Evolutionary conservation across 345 rosid genomes (phyloP).

Genomic region (Geranium brycei): DNA sequence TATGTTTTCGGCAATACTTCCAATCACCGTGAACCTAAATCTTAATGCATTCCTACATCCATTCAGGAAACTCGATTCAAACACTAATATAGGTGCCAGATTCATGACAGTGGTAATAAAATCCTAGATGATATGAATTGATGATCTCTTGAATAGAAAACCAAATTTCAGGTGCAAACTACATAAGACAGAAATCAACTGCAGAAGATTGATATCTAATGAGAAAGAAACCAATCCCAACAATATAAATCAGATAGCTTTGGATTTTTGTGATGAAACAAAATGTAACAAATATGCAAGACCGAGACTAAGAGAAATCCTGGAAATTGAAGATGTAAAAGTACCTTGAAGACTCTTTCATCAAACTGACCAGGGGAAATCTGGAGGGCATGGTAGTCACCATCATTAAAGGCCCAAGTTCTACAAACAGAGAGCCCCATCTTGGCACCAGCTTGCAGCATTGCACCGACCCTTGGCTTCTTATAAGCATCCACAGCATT

Average conservation of each 20-base stretch:
- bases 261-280: no score
- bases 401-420: constrained; percentile 94
- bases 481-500: constrained; percentile 62
- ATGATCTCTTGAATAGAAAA: not conserved
- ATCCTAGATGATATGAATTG: not conserved
- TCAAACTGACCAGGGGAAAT: constrained; percentile 80
- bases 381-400: constrained; percentile 83
- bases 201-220: not conserved
- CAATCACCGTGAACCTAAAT: not conserved
- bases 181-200: no score
- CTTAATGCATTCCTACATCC: no score
- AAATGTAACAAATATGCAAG: no score
- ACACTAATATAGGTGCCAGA: not conserved
- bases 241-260: no score
- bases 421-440: constrained; percentile 95
- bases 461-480: constrained; percentile 50
- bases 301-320: no score
- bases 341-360: constrained; percentile 77
- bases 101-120: not conserved
- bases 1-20: not conserved
- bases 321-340: not conserved
- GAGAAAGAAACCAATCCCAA: no score
- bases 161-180: not conserved
- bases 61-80: not conserved
- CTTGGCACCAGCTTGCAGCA: constrained; percentile 67